Percentiles rank a stretch among this genome's conserved stretches.
Evolutionary conservation across 2,329 filamentous ascomycete genomes (phyloP).

Genomic region (Berkeleyomyces rouxiae): DNA sequence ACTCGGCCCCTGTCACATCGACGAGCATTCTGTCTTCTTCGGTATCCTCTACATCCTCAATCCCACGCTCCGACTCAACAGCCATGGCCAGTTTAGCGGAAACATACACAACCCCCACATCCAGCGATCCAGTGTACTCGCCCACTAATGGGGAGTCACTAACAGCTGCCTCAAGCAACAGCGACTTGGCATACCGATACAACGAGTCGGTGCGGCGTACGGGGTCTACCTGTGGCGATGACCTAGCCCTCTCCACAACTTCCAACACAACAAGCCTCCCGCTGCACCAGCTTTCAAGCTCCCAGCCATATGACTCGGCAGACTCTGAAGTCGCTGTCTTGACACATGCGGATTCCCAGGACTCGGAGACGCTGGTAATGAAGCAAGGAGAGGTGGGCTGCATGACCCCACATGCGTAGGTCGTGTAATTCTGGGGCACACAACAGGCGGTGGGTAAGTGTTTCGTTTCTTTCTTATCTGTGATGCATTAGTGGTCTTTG

Average conservation of each 20-base stretch:
- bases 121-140: slow-evolving; percentile 1
- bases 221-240: background rate
- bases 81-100: background rate
- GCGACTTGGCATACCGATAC: background rate
- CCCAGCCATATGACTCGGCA: background rate
- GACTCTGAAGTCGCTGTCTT: background rate
- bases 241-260: background rate
- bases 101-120: background rate
- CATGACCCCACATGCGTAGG: background rate
- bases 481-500: background rate
- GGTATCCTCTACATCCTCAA: background rate
- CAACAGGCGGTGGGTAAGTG: background rate
- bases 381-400: background rate
- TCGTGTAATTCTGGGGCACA: background rate
- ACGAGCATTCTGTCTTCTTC: background rate
- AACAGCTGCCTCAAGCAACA: background rate
- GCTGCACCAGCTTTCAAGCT: background rate
- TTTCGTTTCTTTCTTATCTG: background rate
- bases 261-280: background rate
- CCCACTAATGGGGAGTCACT: background rate
- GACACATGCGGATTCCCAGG: background rate
- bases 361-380: background rate
- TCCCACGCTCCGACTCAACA: background rate
- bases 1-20: background rate
- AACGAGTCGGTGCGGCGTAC: background rate